Conservation (phyloP, 371 early-diverging fungal genomes). For the Lichtheimia ornata region DNA sequence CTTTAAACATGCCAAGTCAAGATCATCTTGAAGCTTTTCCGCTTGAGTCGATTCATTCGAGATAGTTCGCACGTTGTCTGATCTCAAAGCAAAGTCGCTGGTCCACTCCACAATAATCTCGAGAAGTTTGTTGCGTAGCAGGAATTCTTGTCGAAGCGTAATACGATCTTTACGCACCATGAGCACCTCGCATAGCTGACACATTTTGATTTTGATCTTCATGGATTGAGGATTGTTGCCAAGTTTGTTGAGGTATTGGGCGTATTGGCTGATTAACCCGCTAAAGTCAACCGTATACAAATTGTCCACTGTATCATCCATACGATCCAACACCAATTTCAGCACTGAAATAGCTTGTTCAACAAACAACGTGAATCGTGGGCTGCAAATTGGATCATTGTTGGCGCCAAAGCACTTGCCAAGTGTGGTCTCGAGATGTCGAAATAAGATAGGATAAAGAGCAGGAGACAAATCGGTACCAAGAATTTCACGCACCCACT, state of each 20-base stretch:
- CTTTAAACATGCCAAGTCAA: slow-evolving; percentile 83
- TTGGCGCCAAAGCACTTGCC: slow-evolving; percentile 71
- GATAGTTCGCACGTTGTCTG: slow-evolving; percentile 10
- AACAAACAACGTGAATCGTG: slow-evolving; percentile 79
- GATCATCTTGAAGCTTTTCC: slow-evolving; percentile 73
- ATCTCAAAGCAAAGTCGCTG: slow-evolving; percentile 55
- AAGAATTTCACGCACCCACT: slow-evolving; percentile 85
- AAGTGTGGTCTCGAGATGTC: slow-evolving; percentile 70
- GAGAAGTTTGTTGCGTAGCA: slow-evolving; percentile 77
- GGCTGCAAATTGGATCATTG: slow-evolving; percentile 66
- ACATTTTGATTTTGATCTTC: slow-evolving; percentile 80
- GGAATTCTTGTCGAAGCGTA: slow-evolving; percentile 79
- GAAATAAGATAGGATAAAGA: slow-evolving; percentile 80
- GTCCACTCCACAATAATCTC: slow-evolving; percentile 85
- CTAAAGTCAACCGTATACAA: slow-evolving; percentile 79
- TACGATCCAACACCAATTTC: slow-evolving; percentile 78
- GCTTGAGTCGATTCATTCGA: slow-evolving; percentile 47
- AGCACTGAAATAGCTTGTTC: slow-evolving; percentile 84
- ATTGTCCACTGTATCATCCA: slow-evolving; percentile 64
- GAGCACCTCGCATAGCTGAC: slow-evolving; percentile 78
- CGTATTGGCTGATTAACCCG: slow-evolving; percentile 67
- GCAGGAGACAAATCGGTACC: slow-evolving; percentile 83
- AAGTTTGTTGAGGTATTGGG: slow-evolving; percentile 76
- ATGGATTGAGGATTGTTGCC: slow-evolving; percentile 59
- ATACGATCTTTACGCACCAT: slow-evolving; percentile 78